Base-by-base conservation (phyloP, 2,329 filamentous ascomycete species). In the Pseudodiploospora longispora region DNA sequence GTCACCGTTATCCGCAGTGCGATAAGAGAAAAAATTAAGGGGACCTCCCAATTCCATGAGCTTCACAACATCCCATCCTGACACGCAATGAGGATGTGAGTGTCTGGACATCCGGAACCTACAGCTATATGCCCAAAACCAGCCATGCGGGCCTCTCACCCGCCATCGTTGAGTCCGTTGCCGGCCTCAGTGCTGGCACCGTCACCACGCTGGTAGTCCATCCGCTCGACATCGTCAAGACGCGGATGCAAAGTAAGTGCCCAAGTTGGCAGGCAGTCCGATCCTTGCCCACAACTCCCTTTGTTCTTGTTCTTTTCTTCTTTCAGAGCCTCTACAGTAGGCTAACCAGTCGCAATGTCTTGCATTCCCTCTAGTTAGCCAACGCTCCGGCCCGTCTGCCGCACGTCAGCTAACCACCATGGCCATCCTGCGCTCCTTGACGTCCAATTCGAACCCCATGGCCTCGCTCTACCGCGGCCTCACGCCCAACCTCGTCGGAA, bases 211-310 rank as follows among this genome's bases (percentile, higher is more conserved):
- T 97, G 40, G 83, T 82, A 45, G 85, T 93, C 42, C 91, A 97
- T 62, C 93, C 93, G 30, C 80, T 98, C 48, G 93, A 98, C 68
- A 82, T 98, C 51, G 82, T 97, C 62, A 98, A 98, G 74, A 97
- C 91, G 49, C 85, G 93, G 51, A 81, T 98, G 61, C 93, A 98
- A 70, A 82, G 87, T 89, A 69, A 47, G 69, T 60, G 19, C 19
- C 19, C 19, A 19, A 19, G 19, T 19, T 19, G 19, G 19, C 19
- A 19, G 34, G 27, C 10, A 6, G 40, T n/a, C 28, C 30, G 10
- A 9, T 27, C 10, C 19, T 39, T n/a, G 41, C 19, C 27, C 32
- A n/a, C 28, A 4, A 44, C 34, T 40, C 37, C 27, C 12, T 27
- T 29, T n/a, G n/a, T 6, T 29, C 30, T n/a, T 1, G 7, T 12